Evolutionary conservation across 2,329 filamentous ascomycete genomes (phyloP).

Genomic region (Cladosporium sp.): DNA sequence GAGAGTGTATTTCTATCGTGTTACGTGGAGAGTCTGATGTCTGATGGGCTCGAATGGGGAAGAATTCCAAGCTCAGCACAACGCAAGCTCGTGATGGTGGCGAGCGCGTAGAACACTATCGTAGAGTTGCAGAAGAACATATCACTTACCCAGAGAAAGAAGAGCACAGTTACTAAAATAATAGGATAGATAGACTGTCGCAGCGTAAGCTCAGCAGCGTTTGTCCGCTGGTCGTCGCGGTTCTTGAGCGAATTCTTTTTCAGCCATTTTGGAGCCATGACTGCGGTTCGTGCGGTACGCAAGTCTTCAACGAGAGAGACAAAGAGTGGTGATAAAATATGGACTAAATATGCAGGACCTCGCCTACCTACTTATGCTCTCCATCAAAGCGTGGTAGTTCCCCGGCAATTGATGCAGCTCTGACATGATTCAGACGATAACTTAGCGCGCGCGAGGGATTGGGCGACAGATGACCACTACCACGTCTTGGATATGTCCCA

Average conservation of each 20-base stretch:
- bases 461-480: constrained; percentile 17
- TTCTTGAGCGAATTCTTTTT: constrained; percentile 29
- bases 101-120: background rate
- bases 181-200: constrained; percentile 68
- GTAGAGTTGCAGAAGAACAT: background rate
- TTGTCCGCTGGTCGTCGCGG: constrained; percentile 51
- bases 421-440: constrained; percentile 11
- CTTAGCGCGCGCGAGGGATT: background rate
- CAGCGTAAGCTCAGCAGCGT: constrained; percentile 64
- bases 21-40: background rate
- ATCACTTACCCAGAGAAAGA: constrained; percentile 61
- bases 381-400: background rate
- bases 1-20: background rate
- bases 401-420: constrained; percentile 3
- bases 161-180: constrained; percentile 64
- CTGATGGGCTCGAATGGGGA: background rate
- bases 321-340: background rate
- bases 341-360: constrained; percentile 3
- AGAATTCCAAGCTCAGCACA: background rate
- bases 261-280: constrained; percentile 20
- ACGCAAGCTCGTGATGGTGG: background rate
- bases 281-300: background rate
- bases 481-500: constrained; percentile 5
- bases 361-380: constrained; percentile 16
- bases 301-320: background rate